Conservation (phyloP, 306 rosid genomes). For the Crotalaria pallida region DNA sequence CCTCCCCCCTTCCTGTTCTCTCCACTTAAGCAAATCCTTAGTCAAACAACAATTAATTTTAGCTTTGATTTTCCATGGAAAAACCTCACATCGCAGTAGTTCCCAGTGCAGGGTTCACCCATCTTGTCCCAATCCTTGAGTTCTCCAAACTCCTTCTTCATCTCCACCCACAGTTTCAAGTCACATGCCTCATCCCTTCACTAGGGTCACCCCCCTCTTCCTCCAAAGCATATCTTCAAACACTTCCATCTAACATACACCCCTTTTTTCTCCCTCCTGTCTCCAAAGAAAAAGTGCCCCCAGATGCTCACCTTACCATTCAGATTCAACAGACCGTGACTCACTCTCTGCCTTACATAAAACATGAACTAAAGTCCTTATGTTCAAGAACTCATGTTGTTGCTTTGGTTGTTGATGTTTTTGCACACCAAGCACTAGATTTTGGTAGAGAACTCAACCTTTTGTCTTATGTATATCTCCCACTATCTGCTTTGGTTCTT, state of each 20-base stretch:
- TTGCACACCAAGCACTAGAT: constrained; percentile 20
- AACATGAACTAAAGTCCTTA: neutral
- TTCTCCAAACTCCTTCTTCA: constrained; percentile 22
- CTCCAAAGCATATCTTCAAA: constrained; percentile 22
- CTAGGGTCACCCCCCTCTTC: neutral
- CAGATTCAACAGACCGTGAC: neutral
- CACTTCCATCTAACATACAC: neutral
- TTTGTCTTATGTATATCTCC: constrained; percentile 25
- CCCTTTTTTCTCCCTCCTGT: neutral
- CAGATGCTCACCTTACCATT: neutral
- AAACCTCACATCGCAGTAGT: constrained; percentile 29
- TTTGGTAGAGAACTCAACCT: constrained; percentile 24
- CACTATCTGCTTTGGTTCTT: constrained; percentile 26
- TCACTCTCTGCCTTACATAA: neutral
- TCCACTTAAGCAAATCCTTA: no score
- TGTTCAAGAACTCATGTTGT: neutral
- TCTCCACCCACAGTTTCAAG: constrained; percentile 20
- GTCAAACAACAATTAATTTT: no score
- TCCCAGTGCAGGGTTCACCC: constrained; percentile 29
- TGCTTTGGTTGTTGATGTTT: constrained; percentile 32
- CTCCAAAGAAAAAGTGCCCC: neutral
- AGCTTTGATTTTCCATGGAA: neutral
- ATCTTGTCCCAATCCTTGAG: constrained; percentile 23
- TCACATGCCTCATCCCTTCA: constrained; percentile 32
- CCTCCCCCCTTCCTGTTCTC: no score